Base-by-base conservation (phyloP, 2,329 filamentous ascomycete species). In the Lachnellula arida region DNA sequence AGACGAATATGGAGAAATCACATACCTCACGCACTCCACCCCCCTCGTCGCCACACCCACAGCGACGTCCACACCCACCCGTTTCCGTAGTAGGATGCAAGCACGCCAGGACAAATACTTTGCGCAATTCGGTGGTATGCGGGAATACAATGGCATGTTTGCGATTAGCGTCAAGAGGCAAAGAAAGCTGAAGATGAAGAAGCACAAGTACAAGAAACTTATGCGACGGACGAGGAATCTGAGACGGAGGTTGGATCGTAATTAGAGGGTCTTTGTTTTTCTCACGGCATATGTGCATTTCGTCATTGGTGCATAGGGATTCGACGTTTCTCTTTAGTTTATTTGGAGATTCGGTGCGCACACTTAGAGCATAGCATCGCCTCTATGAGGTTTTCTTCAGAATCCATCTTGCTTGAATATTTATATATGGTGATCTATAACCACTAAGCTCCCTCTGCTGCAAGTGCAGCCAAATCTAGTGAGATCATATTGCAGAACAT, bases 181-280 rank as follows among this genome's bases (percentile, higher is more conserved):
- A 75, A 81, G 91, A 70, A 95, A 94, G 78, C 77, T 97, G 70
- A 96, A 91, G 84, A 99, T 99, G 92, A 99, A 99, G 89, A 99
- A 97, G 84, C 93, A 97, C 83, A 99, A 99, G 86, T 96, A 96
- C 76, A 97, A 97, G 91, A 99, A 99, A 84, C 79, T 97, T 65
- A 91, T 96, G 89, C 89, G 88, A 80, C 83, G 85, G 74, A 97
- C 93, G 69, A 85, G 93, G 72, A 93, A 90, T 71, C 74, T 91
- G 78, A 87, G 93, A 71, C 85, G 91, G 71, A 96, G 92, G 51
- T 62, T 70, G 59, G 69, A 70, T 61, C 65, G 68, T 56, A 69
- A 67, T 59, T 70, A 70, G 64, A 65, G 46, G 49, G 51, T 53
- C 37, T 11, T 57, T 39, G 28, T 28, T 9, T 28, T 28, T 28